Conservation (phyloP, 2,329 filamentous ascomycete genomes). For the Ambrosiella beaveri region DNA sequence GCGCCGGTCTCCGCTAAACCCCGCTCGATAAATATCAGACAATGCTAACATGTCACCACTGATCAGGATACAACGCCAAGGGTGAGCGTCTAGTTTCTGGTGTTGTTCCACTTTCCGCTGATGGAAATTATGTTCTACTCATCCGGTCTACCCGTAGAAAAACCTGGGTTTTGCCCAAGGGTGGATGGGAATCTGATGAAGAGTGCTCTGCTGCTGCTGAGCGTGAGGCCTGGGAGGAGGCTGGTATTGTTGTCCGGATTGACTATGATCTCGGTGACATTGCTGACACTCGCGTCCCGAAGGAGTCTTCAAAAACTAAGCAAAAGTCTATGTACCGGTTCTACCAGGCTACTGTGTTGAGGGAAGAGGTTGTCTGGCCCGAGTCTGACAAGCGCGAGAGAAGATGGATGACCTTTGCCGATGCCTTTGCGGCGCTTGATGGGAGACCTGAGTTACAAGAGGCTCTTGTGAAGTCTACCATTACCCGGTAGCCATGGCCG, state of each 20-base stretch:
- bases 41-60: neutral
- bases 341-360: constrained; percentile 74
- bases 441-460: constrained; percentile 74
- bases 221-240: constrained; percentile 96
- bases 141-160: constrained; percentile 84
- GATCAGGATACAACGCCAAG: constrained; percentile 70
- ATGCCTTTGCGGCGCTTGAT: constrained; percentile 63
- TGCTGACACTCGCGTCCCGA: constrained; percentile 64
- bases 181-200: constrained; percentile 94
- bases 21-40: neutral
- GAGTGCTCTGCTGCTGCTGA: constrained; percentile 67
- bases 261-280: constrained; percentile 77
- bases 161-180: constrained; percentile 94
- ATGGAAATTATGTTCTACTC: constrained; percentile 76
- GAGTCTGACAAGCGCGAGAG: constrained; percentile 83
- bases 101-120: constrained; percentile 72
- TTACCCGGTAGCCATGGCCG: constrained; percentile 28
- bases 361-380: constrained; percentile 77
- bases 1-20: neutral
- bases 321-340: constrained; percentile 56
- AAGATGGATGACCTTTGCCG: constrained; percentile 71
- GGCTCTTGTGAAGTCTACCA: constrained; percentile 65
- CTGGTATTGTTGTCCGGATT: constrained; percentile 73
- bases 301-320: constrained; percentile 46
- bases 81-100: constrained; percentile 92